Evolutionary conservation across 768 basidiomycete genomes (phyloP), one percentile per base, ranked within the genome.

Genomic region (Termitomyces titanicus): DNA sequence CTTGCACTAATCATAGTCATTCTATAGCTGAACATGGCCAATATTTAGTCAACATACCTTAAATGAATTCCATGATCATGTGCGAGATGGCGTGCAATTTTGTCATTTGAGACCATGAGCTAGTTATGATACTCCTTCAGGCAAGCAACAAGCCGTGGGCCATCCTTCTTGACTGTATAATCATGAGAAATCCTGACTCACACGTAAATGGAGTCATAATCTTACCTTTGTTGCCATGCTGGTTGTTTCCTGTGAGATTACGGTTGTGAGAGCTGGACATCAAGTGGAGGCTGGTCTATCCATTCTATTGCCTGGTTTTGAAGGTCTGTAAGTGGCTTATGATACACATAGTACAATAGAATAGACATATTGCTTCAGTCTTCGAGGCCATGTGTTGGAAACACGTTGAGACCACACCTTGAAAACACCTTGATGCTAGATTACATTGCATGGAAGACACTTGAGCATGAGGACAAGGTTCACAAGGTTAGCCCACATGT

Each of bases 111-210:
- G 22, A 29, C 17, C 34, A 34, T 53, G 7, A 43, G 33, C 15
- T 45, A 10, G 8, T 34, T 3, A 15, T 53, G 43, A 25, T 72
- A 61, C 74, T 71, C 25, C 11, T 18, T 10, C 5, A 24, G 20
- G 4, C 22, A 25, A 11, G 17, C n/a, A n/a, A n/a, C n/a, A n/a
- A n/a, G n/a, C n/a, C n/a, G 18, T 10, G 8, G 15, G 13, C 44
- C 31, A 31, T 35, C 42, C 15, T 37, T 38, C 12, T 34, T 25
- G 7, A 38, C 51, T 38, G 13, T 1, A 37, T 2, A 33, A 15
- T 27, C 18, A 29, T 37, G 18, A 49, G 35, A 37, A 15, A 15
- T 3, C 18, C 2, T 5, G 13, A 38, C 22, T n/a, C n/a, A n/a
- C n/a, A n/a, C n/a, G 10, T 27, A 20, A 37, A 48, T n/a, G n/a